These are phyloP conservation scores for Fragaria vesca DNA, from an alignment of 306 rosid species.

Conservation along the genomic window DNA sequence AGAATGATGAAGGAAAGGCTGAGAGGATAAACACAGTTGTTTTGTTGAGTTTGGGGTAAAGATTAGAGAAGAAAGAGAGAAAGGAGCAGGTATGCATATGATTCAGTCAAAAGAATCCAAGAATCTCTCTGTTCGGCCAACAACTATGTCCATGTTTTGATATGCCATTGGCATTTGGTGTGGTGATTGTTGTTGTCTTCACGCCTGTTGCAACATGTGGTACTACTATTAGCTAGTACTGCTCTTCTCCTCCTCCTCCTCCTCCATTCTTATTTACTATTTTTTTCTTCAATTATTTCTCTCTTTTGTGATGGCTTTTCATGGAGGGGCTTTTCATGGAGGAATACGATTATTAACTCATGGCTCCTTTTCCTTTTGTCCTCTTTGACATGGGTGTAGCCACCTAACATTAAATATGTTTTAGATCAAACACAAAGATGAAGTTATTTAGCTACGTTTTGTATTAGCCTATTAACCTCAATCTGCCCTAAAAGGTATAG, in stretches of 20 bases:
- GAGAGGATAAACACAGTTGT: background rate
- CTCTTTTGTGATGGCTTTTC: background rate
- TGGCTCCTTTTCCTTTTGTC: background rate
- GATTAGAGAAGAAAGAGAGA: background rate
- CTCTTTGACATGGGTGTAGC: background rate
- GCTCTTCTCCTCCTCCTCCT: background rate
- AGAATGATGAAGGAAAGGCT: slow-evolving; percentile 4
- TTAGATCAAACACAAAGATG: background rate
- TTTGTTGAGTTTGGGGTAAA: slow-evolving; percentile 13
- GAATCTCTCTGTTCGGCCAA: slow-evolving; percentile 20
- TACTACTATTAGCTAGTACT: background rate
- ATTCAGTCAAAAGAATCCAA: slow-evolving; percentile 27
- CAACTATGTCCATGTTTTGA: slow-evolving; percentile 18
- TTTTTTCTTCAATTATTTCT: background rate
- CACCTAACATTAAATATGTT: background rate
- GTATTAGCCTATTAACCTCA: background rate
- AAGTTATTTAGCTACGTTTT: background rate
- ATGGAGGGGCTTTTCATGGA: background rate
- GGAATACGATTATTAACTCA: background rate
- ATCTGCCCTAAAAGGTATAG: too few relatives aligned
- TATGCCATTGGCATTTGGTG: slow-evolving; percentile 16
- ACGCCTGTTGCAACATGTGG: slow-evolving; percentile 18
- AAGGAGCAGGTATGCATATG: background rate
- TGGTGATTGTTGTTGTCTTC: slow-evolving; percentile 19
- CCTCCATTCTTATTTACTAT: background rate